A percentile compares a stretch with the other conserved stretches of the same genome.
phyloP scores from a whole-genome alignment of 176 grass and related monocot genomes.

The Phoenix roebelenii region DNA sequence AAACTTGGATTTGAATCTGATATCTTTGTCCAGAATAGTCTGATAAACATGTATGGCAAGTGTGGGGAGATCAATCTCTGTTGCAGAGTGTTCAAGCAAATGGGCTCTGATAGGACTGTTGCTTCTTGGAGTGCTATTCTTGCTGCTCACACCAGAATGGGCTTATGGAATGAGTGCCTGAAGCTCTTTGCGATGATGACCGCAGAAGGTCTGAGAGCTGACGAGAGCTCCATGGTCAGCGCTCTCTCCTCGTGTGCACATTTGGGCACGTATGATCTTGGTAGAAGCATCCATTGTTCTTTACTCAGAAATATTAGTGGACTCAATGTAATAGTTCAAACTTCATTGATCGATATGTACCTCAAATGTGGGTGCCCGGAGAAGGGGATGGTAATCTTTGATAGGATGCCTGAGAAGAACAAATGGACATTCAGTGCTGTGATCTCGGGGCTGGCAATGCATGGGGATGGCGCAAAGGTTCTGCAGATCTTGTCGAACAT shows the following conservation, averaged over 20 bases:
- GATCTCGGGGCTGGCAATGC: conserved; percentile 52
- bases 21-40: conserved; percentile 57
- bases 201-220: conserved; percentile 28
- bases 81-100: conserved; percentile 30
- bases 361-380: conserved; percentile 48
- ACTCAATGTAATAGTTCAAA: conserved; percentile 51
- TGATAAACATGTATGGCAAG: conserved; percentile 74
- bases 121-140: conserved; percentile 70
- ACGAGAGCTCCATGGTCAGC: conserved; percentile 68
- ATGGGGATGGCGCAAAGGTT: conserved; percentile 43
- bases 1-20: conserved; percentile 51
- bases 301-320: conserved; percentile 38
- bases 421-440: conserved; percentile 50
- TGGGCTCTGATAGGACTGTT: conserved; percentile 24
- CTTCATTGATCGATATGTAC: conserved; percentile 75
- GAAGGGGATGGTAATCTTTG: conserved; percentile 39
- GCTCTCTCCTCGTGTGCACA: conserved; percentile 50
- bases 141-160: conserved; percentile 33
- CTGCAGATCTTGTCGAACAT: conserved; percentile 54
- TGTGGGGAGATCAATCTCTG: conserved; percentile 39
- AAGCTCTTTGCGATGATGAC: conserved; percentile 41
- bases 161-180: conserved; percentile 43
- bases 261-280: conserved; percentile 39
- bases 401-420: conserved; percentile 36
- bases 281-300: conserved; percentile 47